phyloP scores from a whole-genome alignment of 179 eudicot species.

The Amaranthus tricolor region DNA sequence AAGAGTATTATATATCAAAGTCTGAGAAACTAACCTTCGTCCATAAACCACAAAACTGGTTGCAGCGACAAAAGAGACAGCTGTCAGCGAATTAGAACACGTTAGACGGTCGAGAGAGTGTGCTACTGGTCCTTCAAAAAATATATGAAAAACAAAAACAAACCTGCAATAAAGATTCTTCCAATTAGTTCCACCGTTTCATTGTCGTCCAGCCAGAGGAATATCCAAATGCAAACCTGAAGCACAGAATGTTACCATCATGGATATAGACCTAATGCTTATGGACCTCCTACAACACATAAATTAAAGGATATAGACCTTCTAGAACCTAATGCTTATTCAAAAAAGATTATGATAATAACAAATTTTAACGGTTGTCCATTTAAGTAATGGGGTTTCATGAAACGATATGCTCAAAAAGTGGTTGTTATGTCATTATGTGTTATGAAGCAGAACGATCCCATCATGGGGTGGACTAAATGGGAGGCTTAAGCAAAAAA shows the following conservation, averaged over 20 bases:
- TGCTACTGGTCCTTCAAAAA: not conserved
- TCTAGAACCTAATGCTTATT: no score
- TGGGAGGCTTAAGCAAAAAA: no score
- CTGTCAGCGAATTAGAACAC: constrained; percentile 37
- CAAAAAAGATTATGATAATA: no score
- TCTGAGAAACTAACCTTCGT: constrained; percentile 59
- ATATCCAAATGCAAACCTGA: constrained; percentile 80
- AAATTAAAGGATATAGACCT: no score
- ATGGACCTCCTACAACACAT: no score
- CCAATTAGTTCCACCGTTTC: constrained; percentile 53
- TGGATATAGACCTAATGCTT: no score
- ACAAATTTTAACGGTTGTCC: no score
- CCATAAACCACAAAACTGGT: constrained; percentile 85
- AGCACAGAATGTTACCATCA: constrained; percentile 8
- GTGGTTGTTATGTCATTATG: no score
- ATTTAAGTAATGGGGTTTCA: no score
- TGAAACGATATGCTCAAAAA: no score
- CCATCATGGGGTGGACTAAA: no score
- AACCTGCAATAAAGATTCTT: constrained; percentile 86
- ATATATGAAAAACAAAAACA: not conserved
- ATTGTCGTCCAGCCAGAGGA: constrained; percentile 65
- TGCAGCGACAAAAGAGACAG: constrained; percentile 69
- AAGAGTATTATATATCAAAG: not conserved
- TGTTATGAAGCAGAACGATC: no score
- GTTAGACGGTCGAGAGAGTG: constrained; percentile 1